Evolutionary conservation across 495 filamentous ascomycete genomes (phyloP).

Genomic region (Aspergillus heteromorphus): DNA sequence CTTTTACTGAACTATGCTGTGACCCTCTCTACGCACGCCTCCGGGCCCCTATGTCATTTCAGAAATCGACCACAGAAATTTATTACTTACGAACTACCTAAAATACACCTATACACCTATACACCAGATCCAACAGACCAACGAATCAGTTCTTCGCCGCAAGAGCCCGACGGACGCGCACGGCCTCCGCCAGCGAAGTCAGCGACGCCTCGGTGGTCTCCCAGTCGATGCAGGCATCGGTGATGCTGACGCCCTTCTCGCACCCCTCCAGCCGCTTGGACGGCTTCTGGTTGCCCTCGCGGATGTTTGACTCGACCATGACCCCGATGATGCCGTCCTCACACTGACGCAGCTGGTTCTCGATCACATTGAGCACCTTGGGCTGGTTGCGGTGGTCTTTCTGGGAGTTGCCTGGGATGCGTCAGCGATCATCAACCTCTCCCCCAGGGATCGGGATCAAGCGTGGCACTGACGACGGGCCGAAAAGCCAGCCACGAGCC

Average conservation of each 20-base stretch:
- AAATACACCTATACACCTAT: not conserved
- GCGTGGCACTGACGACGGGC: too few relatives aligned
- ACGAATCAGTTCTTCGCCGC: slow-evolving; percentile 2
- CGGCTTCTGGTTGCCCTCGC: slow-evolving; percentile 81
- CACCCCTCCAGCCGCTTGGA: slow-evolving; percentile 64
- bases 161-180: slow-evolving; percentile 4
- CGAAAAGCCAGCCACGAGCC: too few relatives aligned
- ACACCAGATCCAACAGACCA: not conserved
- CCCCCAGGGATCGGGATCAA: not conserved
- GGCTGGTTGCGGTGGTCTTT: slow-evolving; percentile 69
- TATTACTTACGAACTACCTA: too few relatives aligned
- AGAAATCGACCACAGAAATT: too few relatives aligned
- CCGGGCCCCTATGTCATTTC: too few relatives aligned
- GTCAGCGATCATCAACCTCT: not conserved
- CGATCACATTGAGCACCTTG: slow-evolving; percentile 68
- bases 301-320: slow-evolving; percentile 90
- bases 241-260: slow-evolving; percentile 85
- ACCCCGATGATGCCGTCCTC: slow-evolving; percentile 79
- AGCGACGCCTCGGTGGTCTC: slow-evolving; percentile 51
- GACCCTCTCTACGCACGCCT: too few relatives aligned
- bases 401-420: slow-evolving; percentile 29
- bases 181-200: slow-evolving; percentile 2
- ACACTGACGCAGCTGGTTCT: slow-evolving; percentile 70
- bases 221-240: slow-evolving; percentile 88
- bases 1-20: too few relatives aligned